phyloP scores from a whole-genome alignment of 495 filamentous ascomycete genomes.

The Hypoxylon subgilvum region DNA sequence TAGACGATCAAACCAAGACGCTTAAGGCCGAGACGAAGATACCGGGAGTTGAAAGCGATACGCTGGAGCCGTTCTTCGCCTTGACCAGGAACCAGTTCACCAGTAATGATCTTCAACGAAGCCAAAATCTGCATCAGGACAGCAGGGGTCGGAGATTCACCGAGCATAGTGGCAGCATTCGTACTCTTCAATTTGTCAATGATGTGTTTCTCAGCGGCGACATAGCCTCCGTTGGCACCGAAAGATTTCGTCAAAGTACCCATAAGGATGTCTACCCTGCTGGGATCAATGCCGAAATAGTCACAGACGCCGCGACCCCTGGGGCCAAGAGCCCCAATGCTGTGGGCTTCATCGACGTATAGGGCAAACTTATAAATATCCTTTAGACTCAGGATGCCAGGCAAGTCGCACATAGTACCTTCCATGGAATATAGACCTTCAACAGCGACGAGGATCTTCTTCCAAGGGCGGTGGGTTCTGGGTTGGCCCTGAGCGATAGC shows the following conservation, averaged over 20 bases:
- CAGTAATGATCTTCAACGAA: constrained; percentile 83
- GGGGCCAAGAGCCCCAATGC: constrained; percentile 90
- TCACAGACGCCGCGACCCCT: constrained; percentile 92
- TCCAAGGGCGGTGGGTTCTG: constrained; percentile 95
- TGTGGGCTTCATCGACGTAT: constrained; percentile 96
- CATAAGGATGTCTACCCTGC: constrained; percentile 95
- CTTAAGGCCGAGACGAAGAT: constrained; percentile 94
- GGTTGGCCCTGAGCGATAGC: constrained; percentile 95
- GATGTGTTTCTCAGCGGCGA: constrained; percentile 87
- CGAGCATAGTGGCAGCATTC: constrained; percentile 85
- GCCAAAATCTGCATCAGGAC: constrained; percentile 87
- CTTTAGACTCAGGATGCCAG: constrained; percentile 82
- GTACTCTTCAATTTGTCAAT: constrained; percentile 86
- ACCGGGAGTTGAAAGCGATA: constrained; percentile 97
- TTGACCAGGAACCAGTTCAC: constrained; percentile 86
- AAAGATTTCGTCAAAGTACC: constrained; percentile 98
- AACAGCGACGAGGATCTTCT: constrained; percentile 95
- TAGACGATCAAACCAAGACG: constrained; percentile 95
- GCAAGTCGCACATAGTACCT: constrained; percentile 96
- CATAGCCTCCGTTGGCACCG: constrained; percentile 95
- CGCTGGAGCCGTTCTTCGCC: constrained; percentile 95
- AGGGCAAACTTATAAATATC: constrained; percentile 95
- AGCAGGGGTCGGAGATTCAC: constrained; percentile 84
- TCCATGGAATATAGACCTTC: constrained; percentile 99
- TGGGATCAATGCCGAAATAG: constrained; percentile 88